A percentile compares a stretch with the other conserved stretches of the same genome.
Evolutionary conservation across 768 basidiomycete genomes (phyloP).

Genomic region (Saitozyma sp.): DNA sequence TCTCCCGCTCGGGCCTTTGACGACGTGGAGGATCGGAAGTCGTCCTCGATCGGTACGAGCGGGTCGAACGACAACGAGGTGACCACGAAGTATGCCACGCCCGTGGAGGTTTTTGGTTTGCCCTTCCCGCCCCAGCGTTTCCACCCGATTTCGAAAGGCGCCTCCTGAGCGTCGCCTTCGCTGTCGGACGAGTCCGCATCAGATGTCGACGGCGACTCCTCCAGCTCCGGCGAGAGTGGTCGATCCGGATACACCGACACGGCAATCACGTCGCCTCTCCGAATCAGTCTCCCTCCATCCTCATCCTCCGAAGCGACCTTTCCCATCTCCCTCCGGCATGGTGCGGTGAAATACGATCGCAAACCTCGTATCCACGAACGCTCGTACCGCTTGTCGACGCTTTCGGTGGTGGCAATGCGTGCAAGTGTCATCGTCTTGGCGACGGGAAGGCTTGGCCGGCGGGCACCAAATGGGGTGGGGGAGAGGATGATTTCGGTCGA

Average conservation of each 20-base stretch:
- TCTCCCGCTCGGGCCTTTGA: constrained; percentile 64
- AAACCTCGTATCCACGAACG: constrained; percentile 37
- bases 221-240: constrained; percentile 56
- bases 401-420: constrained; percentile 42
- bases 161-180: constrained; percentile 35
- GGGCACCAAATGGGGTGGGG: constrained; percentile 46
- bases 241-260: constrained; percentile 30
- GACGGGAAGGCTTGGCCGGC: constrained; percentile 40
- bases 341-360: constrained; percentile 20
- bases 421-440: constrained; percentile 45
- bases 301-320: background rate
- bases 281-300: constrained; percentile 22
- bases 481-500: constrained; percentile 11
- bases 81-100: constrained; percentile 71
- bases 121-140: background rate
- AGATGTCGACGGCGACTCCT: constrained; percentile 83
- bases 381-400: constrained; percentile 48
- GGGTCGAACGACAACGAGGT: constrained; percentile 72
- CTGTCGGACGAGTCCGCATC: constrained; percentile 59
- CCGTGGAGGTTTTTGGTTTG: constrained; percentile 51
- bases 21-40: constrained; percentile 43
- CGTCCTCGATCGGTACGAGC: constrained; percentile 53
- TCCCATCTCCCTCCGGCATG: constrained; percentile 1
- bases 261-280: constrained; percentile 45
- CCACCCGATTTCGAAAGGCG: constrained; percentile 51